These are phyloP conservation scores for Phytophthora constricta DNA, from an alignment of 352 stramenopile species.

Conservation along the genomic window DNA sequence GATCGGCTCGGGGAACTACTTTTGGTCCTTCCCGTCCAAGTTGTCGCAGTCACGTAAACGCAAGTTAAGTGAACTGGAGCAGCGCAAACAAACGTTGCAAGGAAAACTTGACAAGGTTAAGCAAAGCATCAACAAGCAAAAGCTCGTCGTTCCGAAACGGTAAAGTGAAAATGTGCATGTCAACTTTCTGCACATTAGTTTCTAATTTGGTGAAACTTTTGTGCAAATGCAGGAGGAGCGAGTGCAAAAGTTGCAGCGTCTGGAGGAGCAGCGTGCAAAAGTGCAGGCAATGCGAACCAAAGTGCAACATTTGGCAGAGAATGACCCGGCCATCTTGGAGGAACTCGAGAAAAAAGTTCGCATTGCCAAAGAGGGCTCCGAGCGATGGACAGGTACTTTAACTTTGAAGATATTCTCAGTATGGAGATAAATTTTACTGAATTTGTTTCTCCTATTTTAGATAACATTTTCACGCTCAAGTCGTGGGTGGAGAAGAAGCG, in stretches of 20 bases:
- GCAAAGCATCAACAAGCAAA: constrained; percentile 56
- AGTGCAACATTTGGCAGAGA: constrained; percentile 73
- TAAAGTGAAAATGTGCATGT: constrained; percentile 11
- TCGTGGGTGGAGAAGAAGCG: constrained; percentile 86
- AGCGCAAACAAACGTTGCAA: constrained; percentile 44
- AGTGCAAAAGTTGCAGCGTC: constrained; percentile 58
- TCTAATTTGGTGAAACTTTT: constrained; percentile 6
- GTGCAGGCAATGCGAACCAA: constrained; percentile 58
- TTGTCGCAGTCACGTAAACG: constrained; percentile 80
- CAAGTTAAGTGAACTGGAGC: constrained; percentile 72
- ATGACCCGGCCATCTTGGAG: constrained; percentile 72
- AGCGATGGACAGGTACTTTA: constrained; percentile 77
- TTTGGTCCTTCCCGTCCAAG: constrained; percentile 90
- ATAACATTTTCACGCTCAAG: constrained; percentile 85
- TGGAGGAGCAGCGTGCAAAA: constrained; percentile 57
- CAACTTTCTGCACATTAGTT: neutral
- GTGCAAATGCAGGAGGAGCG: constrained; percentile 78
- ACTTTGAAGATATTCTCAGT: neutral
- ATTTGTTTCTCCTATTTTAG: constrained; percentile 22
- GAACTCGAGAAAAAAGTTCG: constrained; percentile 68
- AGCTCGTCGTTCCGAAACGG: constrained; percentile 63
- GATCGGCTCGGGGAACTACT: constrained; percentile 90
- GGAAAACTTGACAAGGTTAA: constrained; percentile 61
- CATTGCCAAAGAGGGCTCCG: constrained; percentile 70
- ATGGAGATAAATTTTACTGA: neutral